Base-by-base conservation (phyloP, 306 rosid genomes). In the Cyamopsis tetragonoloba region DNA sequence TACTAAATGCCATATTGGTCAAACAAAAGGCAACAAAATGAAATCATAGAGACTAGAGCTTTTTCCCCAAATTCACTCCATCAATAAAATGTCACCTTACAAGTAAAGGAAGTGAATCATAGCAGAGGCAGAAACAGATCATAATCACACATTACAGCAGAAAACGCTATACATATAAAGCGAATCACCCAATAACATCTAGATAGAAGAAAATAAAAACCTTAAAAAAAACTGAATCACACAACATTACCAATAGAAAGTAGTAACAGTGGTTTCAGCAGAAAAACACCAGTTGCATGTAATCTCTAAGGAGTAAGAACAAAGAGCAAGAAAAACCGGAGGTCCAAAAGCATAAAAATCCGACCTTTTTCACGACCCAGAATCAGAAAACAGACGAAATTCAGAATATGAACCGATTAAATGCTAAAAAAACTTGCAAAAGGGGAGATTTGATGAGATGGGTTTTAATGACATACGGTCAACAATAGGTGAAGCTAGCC, bases 331-430 rank as follows among this genome's bases (percentile, higher is more conserved):
- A 31, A 23, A 48, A 57, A 11, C 30, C 17, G 7, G 15, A 62
- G 0, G 10, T 20, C 42, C 26, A 61, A 8, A 74, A n/a, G 23
- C 62, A 28, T 27, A 13, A 18, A 67, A 30, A 39, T 20, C 53
- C 12, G 41, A 37, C 42, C 73, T 42, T 81, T 63, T 22, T 7
- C 18, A 72, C 34, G 0, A 66, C 53, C 60, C 37, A 49, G 60
- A 72, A 49, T 23, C 38, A 58, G 15, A 60, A 75, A 19, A 27
- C 54, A 57, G 11, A 5, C 20, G 55, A 14, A 76, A 18, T 39
- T 58, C 42, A 65, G 44, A 15, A 46, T 55, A 64, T 17, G 59
- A 65, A 62, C 10, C 49, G 14, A 14, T 31, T 13, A 62, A 46
- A 69, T 2, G 6, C 19, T 5, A 22, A 23, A 28, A 17, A 37